Base-by-base conservation (phyloP, 2,329 filamentous ascomycete genomes). In the Fusarium ramigenum region DNA sequence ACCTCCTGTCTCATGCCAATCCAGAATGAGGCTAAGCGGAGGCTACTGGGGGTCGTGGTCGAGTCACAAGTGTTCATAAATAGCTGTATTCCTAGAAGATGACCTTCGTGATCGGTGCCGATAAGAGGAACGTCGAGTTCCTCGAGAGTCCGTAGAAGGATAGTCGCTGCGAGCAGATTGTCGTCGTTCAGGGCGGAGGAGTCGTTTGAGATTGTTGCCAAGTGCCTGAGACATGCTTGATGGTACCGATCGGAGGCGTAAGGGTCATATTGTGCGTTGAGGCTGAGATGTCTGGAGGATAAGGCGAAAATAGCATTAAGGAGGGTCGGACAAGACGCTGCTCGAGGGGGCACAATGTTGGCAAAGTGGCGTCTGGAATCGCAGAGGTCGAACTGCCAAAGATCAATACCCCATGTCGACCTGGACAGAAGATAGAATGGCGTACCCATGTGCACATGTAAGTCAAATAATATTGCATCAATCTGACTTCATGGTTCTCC, bases 1-100 rank as follows among this genome's bases (percentile, higher is more conserved):
- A 91, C 89, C 72, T 90, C 88, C 74, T 90, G 88, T 15, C 89
- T 83, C 18, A 90, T 80, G 1, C 87, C 88, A 30, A 89, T 84
- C 86, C 80, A 91, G 80, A 88, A 90, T 4, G 87, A 86, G 1
- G 88, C 87, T 7, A 88, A 87, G 42, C 85, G 84, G 7, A 88
- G 77, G 32, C 68, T 65, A 4, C 69, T 75, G 0, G 49, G 82
- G 52, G 36, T 71, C 77, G 37, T 70, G 77, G 52, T 79, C 56
- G 80, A 80, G 56, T 82, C 79, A 15, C 82, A 81, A 36, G 82
- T 82, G 21, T 85, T 84, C 50, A 86, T 85, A 56, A 86, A 86
- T 1, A 83, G 83, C 50, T 86, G 83, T 49, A 87, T 85, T 3
- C 84, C 85, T 1, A 84, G 79, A 3, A 86, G 78, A 61, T 86